Base-by-base conservation (phyloP, 148 eudicot genomes). In the Chenopodium suecicum region DNA sequence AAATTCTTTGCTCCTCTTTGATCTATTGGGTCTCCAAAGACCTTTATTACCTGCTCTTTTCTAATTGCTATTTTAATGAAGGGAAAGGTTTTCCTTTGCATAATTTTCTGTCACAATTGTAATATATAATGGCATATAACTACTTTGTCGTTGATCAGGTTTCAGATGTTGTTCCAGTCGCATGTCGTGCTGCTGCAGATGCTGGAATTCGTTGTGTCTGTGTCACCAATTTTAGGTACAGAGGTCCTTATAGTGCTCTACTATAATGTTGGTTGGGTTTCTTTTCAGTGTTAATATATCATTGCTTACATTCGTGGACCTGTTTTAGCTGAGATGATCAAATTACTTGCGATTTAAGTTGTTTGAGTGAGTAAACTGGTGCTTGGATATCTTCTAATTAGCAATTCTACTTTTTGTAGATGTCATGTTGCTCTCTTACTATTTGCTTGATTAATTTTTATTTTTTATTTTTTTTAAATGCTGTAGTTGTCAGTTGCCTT, bases 141-240 rank as follows among this genome's bases (percentile, higher is more conserved):
- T 80, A 20, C 80, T 68, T 12, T 65, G 74, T 69, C 78, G 78
- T 78, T 27, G 62, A 80, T 74, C 89, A 95, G 98, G 95, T 92
- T 80, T 96, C 99, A 73, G 99, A 96, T 94, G 98, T 96, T 83
- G 99, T 96, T 82, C 97, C 99, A 72, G 99, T 96, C 80, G 98
- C 98, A 77, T 96, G 99, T 71, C 90, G 99, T 71, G 99, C 99
- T 82, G 99, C 99, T 88, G 98, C 97, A 82, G 94, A 96, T 90
- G 99, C 99, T 79, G 99, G 99, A 78, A 91, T 96, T 74, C 97
- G 92, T 70, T 91, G 94, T 75, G 95, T 94, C 69, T 96, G 98
- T 84, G 92, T 96, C 79, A 96, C 99, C 64, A 96, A 94, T 85
- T 96, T 96, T 86, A 94, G 99, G 99, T 96, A 85, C 47, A 34